Evolutionary conservation across 2,329 filamentous ascomycete genomes (phyloP), one percentile per base, ranked within the genome.

Genomic region (Fusarium sp.): DNA sequence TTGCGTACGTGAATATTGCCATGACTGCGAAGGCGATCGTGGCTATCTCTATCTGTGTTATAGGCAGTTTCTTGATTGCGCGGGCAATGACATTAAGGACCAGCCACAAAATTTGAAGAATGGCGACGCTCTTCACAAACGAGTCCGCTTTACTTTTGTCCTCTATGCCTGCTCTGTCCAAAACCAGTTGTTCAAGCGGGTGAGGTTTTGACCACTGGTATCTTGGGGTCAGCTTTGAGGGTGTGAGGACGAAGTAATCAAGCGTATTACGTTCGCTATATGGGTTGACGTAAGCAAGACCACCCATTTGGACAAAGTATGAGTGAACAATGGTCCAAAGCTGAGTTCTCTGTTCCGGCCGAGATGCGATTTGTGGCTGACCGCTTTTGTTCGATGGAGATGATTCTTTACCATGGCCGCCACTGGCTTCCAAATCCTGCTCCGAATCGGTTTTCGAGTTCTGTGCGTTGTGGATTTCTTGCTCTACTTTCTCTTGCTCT

Each of bases 401-500:
- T 14, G 29, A 5, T 12, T 14, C 29, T 30, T 5, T 14, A 3
- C 11, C 12, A 12, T 1, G 29, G 6, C 7, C 12, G 14, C 1
- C 14, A 3, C 5, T 30, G 2, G 29, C 29, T 14, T 30, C 29
- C 12, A 30, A 6, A 30, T 14, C 11, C 27, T 5, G 10, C 11
- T 4, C 4, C 1, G 9, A 12, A 10, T 3, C 10, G 1, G 10
- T 12, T 14, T 0, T 6, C 11, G 11, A 2, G 2, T 12, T 2
- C 2, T 29, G 29, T 14, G 12, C 6, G 11, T 5, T 10, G 9
- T 10, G 1, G 25, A 7, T 10, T 10, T 27, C 25, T 27, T 10
- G 9, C 9, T 27, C 25, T 10, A 8, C 25, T n/a, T n/a, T n/a
- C n/a, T n/a, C n/a, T n/a, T n/a, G n/a, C n/a, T n/a, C n/a, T n/a